Percentiles rank a stretch among this genome's conserved stretches.
Evolutionary conservation across 2,329 filamentous ascomycete species (phyloP).

Genomic region (Trichoderma polysporum): DNA sequence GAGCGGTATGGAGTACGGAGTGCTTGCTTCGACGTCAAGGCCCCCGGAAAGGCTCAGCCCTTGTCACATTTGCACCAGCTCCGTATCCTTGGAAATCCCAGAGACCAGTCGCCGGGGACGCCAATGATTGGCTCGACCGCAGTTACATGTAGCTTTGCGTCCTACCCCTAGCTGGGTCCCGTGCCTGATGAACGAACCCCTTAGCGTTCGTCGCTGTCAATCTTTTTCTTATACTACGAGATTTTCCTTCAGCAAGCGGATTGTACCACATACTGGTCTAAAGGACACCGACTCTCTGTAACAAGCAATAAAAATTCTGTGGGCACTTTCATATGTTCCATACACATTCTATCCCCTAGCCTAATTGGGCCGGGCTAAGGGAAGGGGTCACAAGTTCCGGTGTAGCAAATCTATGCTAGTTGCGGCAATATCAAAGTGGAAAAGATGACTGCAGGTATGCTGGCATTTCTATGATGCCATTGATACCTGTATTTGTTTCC

Average conservation of each 20-base stretch:
- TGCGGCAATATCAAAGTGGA: not conserved
- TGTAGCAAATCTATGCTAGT: not conserved
- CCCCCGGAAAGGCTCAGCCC: not conserved
- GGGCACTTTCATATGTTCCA: conserved; percentile 4
- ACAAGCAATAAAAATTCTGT: not conserved
- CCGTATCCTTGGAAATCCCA: conserved; percentile 31
- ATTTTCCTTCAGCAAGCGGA: not conserved
- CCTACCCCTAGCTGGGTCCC: conserved; percentile 8
- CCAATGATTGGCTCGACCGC: conserved; percentile 29
- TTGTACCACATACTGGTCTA: not conserved
- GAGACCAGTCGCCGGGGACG: conserved; percentile 30
- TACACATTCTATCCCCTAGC: not conserved
- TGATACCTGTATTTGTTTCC: not conserved
- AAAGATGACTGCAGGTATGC: not conserved
- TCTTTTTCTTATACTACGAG: not conserved
- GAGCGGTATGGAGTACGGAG: not conserved
- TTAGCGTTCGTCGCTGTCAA: not conserved
- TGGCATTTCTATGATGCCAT: not conserved
- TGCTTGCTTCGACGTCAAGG: not conserved
- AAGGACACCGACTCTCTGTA: not conserved
- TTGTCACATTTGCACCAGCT: conserved; percentile 26
- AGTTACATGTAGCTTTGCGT: not conserved
- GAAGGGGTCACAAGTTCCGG: conserved; percentile 1
- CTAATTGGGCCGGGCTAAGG: not conserved
- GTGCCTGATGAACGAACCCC: not conserved